Evolutionary conservation across 306 rosid species (phyloP), one percentile per base, ranked within the genome.

Genomic region (Fagus crenata): DNA sequence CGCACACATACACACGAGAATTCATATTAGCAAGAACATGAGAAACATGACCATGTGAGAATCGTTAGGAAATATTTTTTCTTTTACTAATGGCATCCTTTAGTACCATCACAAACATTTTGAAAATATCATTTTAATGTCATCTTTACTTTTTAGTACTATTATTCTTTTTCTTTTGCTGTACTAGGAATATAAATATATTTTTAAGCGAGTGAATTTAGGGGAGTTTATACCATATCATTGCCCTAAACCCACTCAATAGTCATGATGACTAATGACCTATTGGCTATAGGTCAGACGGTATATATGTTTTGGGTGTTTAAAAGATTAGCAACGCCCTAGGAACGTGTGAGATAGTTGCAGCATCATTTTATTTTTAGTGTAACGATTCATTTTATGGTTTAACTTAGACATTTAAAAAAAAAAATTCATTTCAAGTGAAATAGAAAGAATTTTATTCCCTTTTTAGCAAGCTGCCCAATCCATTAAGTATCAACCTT

Each of bases 31-130:
- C 49, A 33, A 14, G 39, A 77, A 32, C 49, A 54, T 33, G 80
- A 65, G 79, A 81, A 22, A 84, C 86, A 84, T 73, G 73, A 77
- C 70, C 86, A 86, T 73, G 82, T 83, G 85, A 37, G 55, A 46
- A 46, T 54, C 42, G 28, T 35, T 51, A 28, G 12, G 11, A 31
- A 3, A 22, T 0, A 0, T 8, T 22, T 22, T 4, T 13, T 42
- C 8, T 18, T 18, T 22, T 3, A 2, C 4, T 2, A 9, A 31
- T 46, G 37, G 55, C 41, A 69, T 28, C 17, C 35, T 43, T 7
- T 7, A 3, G 18, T 1, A 46, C 18, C 4, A 46, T 22, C 28
- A 65, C 12, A 65, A 65, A 15, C 9, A n/a, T 17, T 65, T 61
- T 8, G n/a, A 61, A 33, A 8, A 11, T 61, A 4, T 31, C 8